A percentile compares a stretch with the other conserved stretches of the same genome.
Conservation (phyloP, 345 rosid genomes). For the Eutrema yunnanense region DNA sequence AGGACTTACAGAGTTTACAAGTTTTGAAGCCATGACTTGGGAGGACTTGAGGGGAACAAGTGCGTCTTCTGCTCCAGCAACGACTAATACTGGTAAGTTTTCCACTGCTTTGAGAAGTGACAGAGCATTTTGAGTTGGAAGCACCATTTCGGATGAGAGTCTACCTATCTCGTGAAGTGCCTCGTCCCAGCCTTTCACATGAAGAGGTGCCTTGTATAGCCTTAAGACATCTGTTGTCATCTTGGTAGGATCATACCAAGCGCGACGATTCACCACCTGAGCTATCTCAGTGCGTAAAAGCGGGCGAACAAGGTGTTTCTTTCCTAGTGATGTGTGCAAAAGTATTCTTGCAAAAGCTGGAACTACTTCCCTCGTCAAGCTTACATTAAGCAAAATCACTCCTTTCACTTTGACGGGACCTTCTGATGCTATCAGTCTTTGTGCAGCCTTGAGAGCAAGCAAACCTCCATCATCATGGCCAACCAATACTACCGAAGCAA, state of each 20-base stretch:
- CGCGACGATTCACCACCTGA: slow-evolving; percentile 88
- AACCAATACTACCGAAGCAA: slow-evolving; percentile 81
- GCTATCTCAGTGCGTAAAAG: slow-evolving; percentile 81
- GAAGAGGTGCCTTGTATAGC: slow-evolving; percentile 85
- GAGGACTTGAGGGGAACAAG: slow-evolving; percentile 78
- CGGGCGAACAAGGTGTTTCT: slow-evolving; percentile 90
- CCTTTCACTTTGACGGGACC: slow-evolving; percentile 63
- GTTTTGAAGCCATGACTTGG: slow-evolving; percentile 78
- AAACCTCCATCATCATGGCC: slow-evolving; percentile 99
- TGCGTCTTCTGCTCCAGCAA: slow-evolving; percentile 84
- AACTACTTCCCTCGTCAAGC: slow-evolving; percentile 89
- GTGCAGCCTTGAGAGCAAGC: slow-evolving; percentile 80
- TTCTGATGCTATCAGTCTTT: slow-evolving; percentile 49
- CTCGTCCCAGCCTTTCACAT: slow-evolving; percentile 94
- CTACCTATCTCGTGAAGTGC: slow-evolving; percentile 90
- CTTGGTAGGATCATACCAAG: slow-evolving; percentile 90
- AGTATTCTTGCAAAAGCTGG: slow-evolving; percentile 90
- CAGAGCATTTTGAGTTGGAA: slow-evolving; percentile 50
- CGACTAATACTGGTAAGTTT: slow-evolving; percentile 64
- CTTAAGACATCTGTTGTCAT: slow-evolving; percentile 74
- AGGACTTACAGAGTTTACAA: slow-evolving; percentile 85
- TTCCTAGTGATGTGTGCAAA: slow-evolving; percentile 80
- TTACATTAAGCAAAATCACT: slow-evolving; percentile 68
- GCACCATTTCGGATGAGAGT: slow-evolving; percentile 75
- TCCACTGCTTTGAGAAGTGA: slow-evolving; percentile 61